Evolutionary conservation across 176 grass and related monocot genomes (phyloP), one percentile per base, ranked within the genome.

Genomic region (Aegilops bicornis): DNA sequence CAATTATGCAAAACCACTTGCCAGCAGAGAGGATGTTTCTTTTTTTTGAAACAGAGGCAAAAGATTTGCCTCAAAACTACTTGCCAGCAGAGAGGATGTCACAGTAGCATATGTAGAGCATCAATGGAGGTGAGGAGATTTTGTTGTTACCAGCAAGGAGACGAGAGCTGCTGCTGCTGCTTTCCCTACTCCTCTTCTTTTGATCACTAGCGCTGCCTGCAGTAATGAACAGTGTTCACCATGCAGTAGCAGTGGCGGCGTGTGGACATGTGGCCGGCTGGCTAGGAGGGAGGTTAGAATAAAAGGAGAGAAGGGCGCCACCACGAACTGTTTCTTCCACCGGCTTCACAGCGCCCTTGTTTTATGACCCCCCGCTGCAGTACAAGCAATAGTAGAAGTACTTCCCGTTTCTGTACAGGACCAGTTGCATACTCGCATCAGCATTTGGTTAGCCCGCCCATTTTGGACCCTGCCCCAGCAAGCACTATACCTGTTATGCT

Each of bases 141-240:
- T 27, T 59, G 54, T 77, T 71, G 6, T 91, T 88, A 91, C 86
- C 89, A 78, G 63, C 30, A 77, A 48, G 63, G 73, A 52, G 3
- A 13, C 68, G 1, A 39, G 48, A 61, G 40, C 40, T 13, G 43
- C 43, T 4, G 10, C 8, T 10, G 39, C 43, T 47, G 43, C 43
- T 54, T 79, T 22, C 27, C 64, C 17, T 54, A 61, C 23, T 70
- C 63, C 42, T 56, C 5, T 70, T 63, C 27, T 87, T 30, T 67
- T 20, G 48, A 87, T 80, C 81, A 27, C 70, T 71, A 48, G 77
- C 61, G 61, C 60, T 77, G 50, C 19, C 60, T 77, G 50, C 25
- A 40, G 63, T 63, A 81, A 60, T 84, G 82, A 85, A 85, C 54
- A 91, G 82, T 72, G 77, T 65, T 82, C 50, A 91, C 69, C 69